phyloP scores from a whole-genome alignment of 192 early-diverging fungal genomes.

The Coemansia sp. region DNA sequence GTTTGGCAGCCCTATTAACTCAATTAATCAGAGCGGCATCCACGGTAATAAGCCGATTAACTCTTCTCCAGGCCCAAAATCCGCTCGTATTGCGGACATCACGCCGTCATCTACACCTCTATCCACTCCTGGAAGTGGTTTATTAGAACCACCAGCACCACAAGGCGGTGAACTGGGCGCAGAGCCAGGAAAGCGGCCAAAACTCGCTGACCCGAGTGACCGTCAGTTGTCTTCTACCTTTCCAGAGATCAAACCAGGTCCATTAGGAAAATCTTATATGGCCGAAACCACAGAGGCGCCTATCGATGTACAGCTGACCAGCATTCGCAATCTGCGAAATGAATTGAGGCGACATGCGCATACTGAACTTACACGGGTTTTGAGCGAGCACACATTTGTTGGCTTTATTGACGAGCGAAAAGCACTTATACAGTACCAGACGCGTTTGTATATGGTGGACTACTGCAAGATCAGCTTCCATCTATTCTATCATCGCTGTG shows the following conservation, averaged over 20 bases:
- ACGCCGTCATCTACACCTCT: neutral
- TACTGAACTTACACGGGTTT: slow-evolving; percentile 72
- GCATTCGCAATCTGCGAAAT: slow-evolving; percentile 75
- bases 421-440: slow-evolving; percentile 88
- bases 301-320: slow-evolving; percentile 80
- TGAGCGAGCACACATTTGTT: slow-evolving; percentile 85
- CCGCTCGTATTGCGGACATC: neutral
- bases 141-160: neutral
- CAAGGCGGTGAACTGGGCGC: neutral
- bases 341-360: slow-evolving; percentile 58
- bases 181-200: slow-evolving; percentile 1
- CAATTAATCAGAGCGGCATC: neutral
- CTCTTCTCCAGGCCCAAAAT: neutral
- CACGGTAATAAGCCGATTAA: neutral
- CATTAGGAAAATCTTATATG: slow-evolving; percentile 20
- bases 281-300: slow-evolving; percentile 38
- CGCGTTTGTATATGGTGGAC: slow-evolving; percentile 83
- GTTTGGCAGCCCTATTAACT: neutral
- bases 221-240: neutral
- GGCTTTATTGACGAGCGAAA: slow-evolving; percentile 80
- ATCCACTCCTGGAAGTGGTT: neutral
- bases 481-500: slow-evolving; percentile 84
- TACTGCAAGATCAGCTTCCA: slow-evolving; percentile 77
- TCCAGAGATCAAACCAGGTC: slow-evolving; percentile 2
- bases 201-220: neutral